Percentiles rank a stretch among this genome's conserved stretches.
These are phyloP conservation scores for Rhizopogon roseolus DNA, from an alignment of 768 basidiomycete species.

Conservation along the genomic window DNA sequence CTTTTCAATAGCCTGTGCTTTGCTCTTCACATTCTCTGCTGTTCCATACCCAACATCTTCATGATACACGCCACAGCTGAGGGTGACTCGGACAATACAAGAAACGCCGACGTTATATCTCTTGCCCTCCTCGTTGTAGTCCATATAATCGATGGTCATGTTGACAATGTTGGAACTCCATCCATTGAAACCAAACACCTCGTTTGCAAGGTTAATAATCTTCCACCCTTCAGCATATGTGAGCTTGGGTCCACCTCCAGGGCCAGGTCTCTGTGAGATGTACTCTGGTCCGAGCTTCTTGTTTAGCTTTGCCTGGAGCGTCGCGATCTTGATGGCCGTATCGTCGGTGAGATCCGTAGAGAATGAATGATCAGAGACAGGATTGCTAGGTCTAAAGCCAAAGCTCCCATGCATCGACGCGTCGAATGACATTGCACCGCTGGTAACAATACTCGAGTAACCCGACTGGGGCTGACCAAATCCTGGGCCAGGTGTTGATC, in stretches of 20 bases:
- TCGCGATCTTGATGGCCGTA: slow-evolving; percentile 60
- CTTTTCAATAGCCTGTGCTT: slow-evolving; percentile 88
- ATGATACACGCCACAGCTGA: slow-evolving; percentile 84
- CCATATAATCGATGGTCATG: slow-evolving; percentile 74
- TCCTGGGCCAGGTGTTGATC: slow-evolving; percentile 5
- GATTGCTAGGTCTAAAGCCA: slow-evolving; percentile 16
- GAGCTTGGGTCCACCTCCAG: slow-evolving; percentile 80
- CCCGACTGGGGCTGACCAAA: slow-evolving; percentile 10
- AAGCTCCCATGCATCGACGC: slow-evolving; percentile 51
- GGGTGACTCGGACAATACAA: slow-evolving; percentile 81
- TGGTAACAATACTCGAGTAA: slow-evolving; percentile 33
- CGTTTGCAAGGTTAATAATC: slow-evolving; percentile 95
- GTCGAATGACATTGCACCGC: slow-evolving; percentile 60
- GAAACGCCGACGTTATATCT: slow-evolving; percentile 73
- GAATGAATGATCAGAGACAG: slow-evolving; percentile 1
- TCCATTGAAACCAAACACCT: slow-evolving; percentile 97
- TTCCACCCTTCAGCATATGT: slow-evolving; percentile 98
- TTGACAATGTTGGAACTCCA: slow-evolving; percentile 82
- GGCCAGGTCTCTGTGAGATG: slow-evolving; percentile 84
- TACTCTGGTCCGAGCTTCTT: slow-evolving; percentile 93
- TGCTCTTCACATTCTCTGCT: slow-evolving; percentile 80
- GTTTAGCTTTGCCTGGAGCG: slow-evolving; percentile 76
- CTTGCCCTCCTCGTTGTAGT: slow-evolving; percentile 62
- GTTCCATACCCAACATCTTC: slow-evolving; percentile 94
- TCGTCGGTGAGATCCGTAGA: slow-evolving; percentile 50